phyloP scores from a whole-genome alignment of 257 asterid species.

The Solanum chilense region DNA sequence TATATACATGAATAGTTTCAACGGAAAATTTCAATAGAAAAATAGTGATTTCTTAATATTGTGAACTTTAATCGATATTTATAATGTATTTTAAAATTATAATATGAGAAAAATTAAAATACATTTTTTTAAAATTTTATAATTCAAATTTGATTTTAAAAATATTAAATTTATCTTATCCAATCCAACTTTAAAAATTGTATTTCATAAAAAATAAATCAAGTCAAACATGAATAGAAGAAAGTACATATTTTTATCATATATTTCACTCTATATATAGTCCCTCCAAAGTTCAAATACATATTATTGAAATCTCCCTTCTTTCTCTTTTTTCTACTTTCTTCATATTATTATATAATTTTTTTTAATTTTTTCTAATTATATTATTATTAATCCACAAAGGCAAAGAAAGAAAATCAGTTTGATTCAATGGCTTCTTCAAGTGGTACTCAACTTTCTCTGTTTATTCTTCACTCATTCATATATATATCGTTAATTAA shows the following conservation, averaged over 20 bases:
- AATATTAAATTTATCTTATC: too few relatives aligned
- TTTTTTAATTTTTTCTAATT: neutral
- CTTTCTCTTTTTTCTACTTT: neutral
- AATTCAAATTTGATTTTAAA: too few relatives aligned
- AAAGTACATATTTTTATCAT: neutral
- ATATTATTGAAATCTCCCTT: neutral
- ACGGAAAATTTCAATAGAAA: too few relatives aligned
- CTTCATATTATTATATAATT: neutral
- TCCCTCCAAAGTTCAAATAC: neutral
- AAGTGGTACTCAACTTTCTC: neutral
- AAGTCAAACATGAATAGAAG: neutral
- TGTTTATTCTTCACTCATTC: too few relatives aligned
- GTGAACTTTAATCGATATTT: too few relatives aligned
- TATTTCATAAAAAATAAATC: neutral
- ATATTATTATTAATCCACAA: neutral
- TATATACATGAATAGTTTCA: too few relatives aligned
- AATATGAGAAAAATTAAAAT: neutral
- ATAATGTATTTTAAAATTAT: too few relatives aligned
- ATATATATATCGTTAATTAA: neutral
- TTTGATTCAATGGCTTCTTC: neutral
- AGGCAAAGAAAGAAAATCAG: neutral
- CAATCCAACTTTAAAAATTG: too few relatives aligned
- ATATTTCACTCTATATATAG: neutral
- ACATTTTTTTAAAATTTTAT: too few relatives aligned
- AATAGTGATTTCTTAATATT: accelerated